Evolutionary conservation across 2,329 filamentous ascomycete species (phyloP).

Genomic region (Aspergillus persii): DNA sequence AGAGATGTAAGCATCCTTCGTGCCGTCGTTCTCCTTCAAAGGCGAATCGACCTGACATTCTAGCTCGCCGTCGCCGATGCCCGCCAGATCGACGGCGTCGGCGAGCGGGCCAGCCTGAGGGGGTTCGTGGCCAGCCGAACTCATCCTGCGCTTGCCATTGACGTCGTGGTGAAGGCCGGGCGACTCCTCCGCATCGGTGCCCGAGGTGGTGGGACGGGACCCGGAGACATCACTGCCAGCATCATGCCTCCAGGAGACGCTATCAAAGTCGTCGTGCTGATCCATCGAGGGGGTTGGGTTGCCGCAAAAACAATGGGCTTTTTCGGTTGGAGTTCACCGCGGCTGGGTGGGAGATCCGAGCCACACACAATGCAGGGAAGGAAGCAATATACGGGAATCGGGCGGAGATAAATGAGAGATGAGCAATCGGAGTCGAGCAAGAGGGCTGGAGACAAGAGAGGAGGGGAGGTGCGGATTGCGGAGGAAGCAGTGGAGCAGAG

Average conservation of each 20-base stretch:
- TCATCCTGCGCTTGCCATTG: constrained; percentile 51
- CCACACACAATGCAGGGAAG: not conserved
- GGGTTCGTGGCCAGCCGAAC: constrained; percentile 42
- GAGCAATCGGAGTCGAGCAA: not conserved
- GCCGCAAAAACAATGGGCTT: not conserved
- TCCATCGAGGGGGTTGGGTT: constrained; percentile 38
- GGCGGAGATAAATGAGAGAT: not conserved
- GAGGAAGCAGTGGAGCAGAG: constrained; percentile 8
- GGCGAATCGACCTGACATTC: constrained; percentile 81
- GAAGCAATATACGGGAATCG: not conserved
- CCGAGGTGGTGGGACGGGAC: constrained; percentile 40
- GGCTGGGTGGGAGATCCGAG: not conserved
- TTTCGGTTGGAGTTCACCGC: not conserved
- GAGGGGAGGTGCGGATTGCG: constrained; percentile 4
- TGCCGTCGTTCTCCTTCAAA: constrained; percentile 92
- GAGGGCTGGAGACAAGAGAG: not conserved
- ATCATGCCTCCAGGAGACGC: constrained; percentile 73
- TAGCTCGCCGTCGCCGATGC: constrained; percentile 70
- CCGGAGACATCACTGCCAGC: constrained; percentile 44
- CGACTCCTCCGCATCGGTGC: constrained; percentile 40
- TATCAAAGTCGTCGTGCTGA: constrained; percentile 71
- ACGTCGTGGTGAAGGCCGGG: constrained; percentile 36
- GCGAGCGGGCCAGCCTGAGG: constrained; percentile 51
- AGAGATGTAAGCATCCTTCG: constrained; percentile 94
- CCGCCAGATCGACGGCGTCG: constrained; percentile 58